Conservation (phyloP, 768 basidiomycete species). For the Trametes meyenii region DNA sequence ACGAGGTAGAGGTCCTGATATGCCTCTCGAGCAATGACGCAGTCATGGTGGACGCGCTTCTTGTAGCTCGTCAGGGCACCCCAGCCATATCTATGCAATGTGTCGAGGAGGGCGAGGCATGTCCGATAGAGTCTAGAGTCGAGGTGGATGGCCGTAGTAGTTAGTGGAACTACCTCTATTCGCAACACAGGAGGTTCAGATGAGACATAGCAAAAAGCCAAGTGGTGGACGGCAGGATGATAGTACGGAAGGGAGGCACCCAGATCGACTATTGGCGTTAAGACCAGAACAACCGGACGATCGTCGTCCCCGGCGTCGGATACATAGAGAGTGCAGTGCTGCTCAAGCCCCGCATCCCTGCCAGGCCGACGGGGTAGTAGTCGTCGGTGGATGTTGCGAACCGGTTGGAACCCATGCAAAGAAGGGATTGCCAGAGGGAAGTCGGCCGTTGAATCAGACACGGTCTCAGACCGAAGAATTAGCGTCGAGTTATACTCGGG, state of each 20-base stretch:
- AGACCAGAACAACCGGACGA: constrained; percentile 43
- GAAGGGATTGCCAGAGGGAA: constrained; percentile 37
- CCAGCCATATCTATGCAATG: constrained; percentile 87
- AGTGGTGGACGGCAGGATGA: constrained; percentile 78
- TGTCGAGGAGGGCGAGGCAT: constrained; percentile 76
- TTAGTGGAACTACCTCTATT: constrained; percentile 61
- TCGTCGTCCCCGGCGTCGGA: constrained; percentile 1
- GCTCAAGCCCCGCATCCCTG: constrained; percentile 73
- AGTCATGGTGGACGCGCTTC: constrained; percentile 86
- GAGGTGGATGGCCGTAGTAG: constrained; percentile 46
- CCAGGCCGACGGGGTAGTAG: constrained; percentile 80
- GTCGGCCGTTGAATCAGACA: constrained; percentile 33
- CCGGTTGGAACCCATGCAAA: constrained; percentile 42
- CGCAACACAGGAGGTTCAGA: constrained; percentile 41
- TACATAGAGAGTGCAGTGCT: constrained; percentile 75
- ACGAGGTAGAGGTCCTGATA: constrained; percentile 92
- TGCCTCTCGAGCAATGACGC: constrained; percentile 67
- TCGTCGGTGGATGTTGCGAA: constrained; percentile 63
- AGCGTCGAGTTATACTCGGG: constrained; percentile 94
- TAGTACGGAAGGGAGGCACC: constrained; percentile 77
- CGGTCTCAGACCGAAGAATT: constrained; percentile 80
- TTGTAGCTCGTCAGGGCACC: constrained; percentile 80
- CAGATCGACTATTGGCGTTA: constrained; percentile 57
- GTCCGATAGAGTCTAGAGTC: constrained; percentile 79
- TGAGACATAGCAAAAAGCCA: constrained; percentile 78